Evolutionary conservation across 2,329 filamentous ascomycete species (phyloP), one percentile per base, ranked within the genome.

Genomic region (Ophiostoma angusticollis): DNA sequence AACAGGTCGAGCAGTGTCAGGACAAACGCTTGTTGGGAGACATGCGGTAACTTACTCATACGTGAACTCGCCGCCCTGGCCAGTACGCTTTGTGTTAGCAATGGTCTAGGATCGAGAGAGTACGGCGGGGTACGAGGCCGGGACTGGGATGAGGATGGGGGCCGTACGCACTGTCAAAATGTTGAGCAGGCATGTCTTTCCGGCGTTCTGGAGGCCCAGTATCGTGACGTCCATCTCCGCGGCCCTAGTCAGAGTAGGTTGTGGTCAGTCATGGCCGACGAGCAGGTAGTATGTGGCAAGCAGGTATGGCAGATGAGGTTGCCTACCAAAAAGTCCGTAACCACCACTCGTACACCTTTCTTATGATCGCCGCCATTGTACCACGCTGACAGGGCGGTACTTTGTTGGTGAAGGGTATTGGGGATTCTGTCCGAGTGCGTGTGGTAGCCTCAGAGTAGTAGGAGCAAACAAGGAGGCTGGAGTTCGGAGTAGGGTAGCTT

Each of bases 191-290:
- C 89, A 96, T 28, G 91, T 96, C 67, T 98, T 98, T 55, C 91
- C 91, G 43, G 91, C 91, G 65, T 96, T 96, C 59, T 98, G 91
- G 57, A 98, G 67, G 18, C 91, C 91, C 59, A 98, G 89, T 81
- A 98, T 93, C 51, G 91, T 96, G 58, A 98, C 89, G 64, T 98
- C 91, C 87, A 98, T 95, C 68, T 98, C 91, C 50, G 87, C 93
- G 51, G 89, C 86, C 91, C 89, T 95, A 14, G 14, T 8, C 14
- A 28, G 14, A 29, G n/a, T 18, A 29, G n/a, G 2, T 19, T 13
- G 17, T 18, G 24, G 35, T 31, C 39, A 37, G 21, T 17, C 23
- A 16, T 21, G 3, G 9, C 11, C 23, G 23, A 9, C 13, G 21
- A 9, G 6, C 21, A 23, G 6, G 9, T 17, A 12, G 12, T 36